A percentile compares a stretch with the other conserved stretches of the same genome.
Conservation (phyloP, 345 rosid genomes). For the Eucalyptus grandis region DNA sequence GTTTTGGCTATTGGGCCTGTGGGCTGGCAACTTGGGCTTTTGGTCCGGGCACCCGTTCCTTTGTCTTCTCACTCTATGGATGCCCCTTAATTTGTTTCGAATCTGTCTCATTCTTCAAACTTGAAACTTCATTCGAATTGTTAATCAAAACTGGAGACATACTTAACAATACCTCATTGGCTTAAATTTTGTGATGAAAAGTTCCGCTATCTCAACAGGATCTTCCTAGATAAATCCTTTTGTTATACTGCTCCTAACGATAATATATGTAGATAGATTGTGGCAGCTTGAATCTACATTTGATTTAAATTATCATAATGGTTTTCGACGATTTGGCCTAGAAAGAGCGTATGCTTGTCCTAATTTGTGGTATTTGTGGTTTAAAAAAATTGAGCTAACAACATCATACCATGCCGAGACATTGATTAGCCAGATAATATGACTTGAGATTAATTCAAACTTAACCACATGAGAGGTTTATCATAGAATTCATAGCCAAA, state of each 20-base stretch:
- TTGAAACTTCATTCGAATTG: background rate
- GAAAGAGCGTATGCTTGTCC: background rate
- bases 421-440: background rate
- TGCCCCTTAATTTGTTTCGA: background rate
- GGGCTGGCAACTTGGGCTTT: background rate
- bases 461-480: background rate
- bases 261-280: background rate
- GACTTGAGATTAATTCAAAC: background rate
- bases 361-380: background rate
- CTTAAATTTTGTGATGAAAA: background rate
- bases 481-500: background rate
- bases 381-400: background rate
- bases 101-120: background rate
- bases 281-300: background rate
- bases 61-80: background rate
- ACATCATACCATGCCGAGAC: background rate
- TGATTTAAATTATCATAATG: background rate
- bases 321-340: background rate
- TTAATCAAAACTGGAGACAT: background rate
- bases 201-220: background rate
- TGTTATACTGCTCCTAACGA: background rate
- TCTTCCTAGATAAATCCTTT: background rate
- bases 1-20: background rate
- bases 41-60: background rate
- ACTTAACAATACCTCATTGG: background rate